Percentiles rank a stretch among this genome's conserved stretches.
phyloP scores from a whole-genome alignment of 1,139 yeast genomes.

The Pneumocystis oryctolagi region DNA sequence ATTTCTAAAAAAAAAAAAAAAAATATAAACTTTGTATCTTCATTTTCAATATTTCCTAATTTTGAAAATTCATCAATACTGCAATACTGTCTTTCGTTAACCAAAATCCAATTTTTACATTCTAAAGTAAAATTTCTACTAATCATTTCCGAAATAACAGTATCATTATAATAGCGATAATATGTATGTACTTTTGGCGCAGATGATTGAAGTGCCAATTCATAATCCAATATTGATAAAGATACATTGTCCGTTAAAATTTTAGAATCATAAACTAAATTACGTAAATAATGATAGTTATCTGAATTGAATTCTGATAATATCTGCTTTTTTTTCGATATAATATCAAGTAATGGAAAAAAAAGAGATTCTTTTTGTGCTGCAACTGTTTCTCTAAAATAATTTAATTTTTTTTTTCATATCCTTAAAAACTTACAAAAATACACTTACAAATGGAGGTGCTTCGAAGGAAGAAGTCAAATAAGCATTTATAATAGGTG shows the following conservation, averaged over 20 bases:
- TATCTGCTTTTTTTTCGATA: constrained; percentile 21
- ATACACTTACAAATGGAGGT: background rate
- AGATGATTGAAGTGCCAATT: constrained; percentile 33
- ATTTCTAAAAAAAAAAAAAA: background rate
- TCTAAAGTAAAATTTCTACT: constrained; percentile 21
- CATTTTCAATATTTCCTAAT: constrained; percentile 30
- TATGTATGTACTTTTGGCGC: constrained; percentile 56
- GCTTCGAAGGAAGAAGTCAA: background rate
- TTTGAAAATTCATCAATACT: constrained; percentile 57
- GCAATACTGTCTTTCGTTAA: constrained; percentile 40
- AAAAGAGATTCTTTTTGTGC: constrained; percentile 13
- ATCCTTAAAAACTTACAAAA: background rate
- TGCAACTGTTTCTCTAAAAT: background rate
- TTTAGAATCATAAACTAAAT: background rate
- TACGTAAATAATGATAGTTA: background rate
- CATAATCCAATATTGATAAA: background rate
- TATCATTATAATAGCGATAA: constrained; percentile 35
- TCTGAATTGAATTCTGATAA: constrained; percentile 33
- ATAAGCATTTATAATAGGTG: background rate
- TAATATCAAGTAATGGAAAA: constrained; percentile 21
- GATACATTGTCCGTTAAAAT: background rate
- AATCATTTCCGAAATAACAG: constrained; percentile 21
- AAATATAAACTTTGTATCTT: constrained; percentile 5
- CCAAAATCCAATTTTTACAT: constrained; percentile 38
- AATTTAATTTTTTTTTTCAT: background rate